phyloP scores from a whole-genome alignment of 768 basidiomycete species.

The Cystobasidium tubakii region DNA sequence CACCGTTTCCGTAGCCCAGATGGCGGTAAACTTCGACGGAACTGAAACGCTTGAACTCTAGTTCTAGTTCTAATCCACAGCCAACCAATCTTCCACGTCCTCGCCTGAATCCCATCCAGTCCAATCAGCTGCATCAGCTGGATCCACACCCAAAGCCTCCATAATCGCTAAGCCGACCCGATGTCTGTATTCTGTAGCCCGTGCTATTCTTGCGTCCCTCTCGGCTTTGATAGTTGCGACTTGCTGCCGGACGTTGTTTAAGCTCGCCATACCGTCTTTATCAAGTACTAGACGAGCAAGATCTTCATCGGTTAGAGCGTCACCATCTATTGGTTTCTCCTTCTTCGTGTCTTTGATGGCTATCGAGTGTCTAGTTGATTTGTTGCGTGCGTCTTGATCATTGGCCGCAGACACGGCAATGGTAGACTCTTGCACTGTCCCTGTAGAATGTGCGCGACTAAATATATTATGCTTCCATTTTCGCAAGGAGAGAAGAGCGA shows the following conservation, averaged over 20 bases:
- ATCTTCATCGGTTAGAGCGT: not conserved
- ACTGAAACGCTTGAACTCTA: no score
- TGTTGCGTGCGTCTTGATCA: not conserved
- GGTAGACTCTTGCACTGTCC: not conserved
- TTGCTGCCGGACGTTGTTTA: not conserved
- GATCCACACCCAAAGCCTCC: not conserved
- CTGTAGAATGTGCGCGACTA: not conserved
- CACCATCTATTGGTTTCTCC: not conserved
- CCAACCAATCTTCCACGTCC: not conserved
- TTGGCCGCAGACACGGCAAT: not conserved
- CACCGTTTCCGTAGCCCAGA: no score
- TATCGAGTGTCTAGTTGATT: not conserved
- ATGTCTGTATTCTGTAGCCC: not conserved
- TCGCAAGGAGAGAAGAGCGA: slow-evolving; percentile 33
- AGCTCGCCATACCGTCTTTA: not conserved
- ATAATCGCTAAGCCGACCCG: not conserved
- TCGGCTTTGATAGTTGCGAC: not conserved
- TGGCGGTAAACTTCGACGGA: no score
- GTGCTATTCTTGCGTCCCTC: not conserved
- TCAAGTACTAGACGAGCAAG: not conserved
- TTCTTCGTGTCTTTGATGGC: not conserved
- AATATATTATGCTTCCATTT: slow-evolving; percentile 19
- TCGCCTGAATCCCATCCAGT: not conserved
- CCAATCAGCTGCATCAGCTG: not conserved
- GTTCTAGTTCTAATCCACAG: not conserved